Percentiles rank a stretch among this genome's conserved stretches.
These are phyloP conservation scores for Penicillium hesseltinei DNA, from an alignment of 2,329 filamentous ascomycete genomes.

Conservation along the genomic window DNA sequence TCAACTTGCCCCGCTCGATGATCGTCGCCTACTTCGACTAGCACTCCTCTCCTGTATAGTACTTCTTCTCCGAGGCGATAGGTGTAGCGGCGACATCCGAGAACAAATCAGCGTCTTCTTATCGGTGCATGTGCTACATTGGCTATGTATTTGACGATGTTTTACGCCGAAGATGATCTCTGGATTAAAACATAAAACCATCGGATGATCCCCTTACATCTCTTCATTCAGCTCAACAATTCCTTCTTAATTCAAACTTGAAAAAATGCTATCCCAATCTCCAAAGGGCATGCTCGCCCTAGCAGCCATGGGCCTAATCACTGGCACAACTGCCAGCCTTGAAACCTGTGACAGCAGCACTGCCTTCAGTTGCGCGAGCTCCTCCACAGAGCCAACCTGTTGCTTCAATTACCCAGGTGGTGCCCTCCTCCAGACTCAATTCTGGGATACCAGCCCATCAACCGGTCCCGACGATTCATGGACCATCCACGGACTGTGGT, in stretches of 20 bases:
- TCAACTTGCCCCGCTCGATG: constrained; percentile 4
- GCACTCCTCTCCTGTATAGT: neutral
- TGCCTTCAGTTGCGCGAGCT: constrained; percentile 57
- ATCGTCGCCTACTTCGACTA: constrained; percentile 6
- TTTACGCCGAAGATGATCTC: neutral
- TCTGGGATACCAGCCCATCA: constrained; percentile 58
- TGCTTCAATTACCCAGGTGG: constrained; percentile 61
- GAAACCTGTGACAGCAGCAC: constrained; percentile 34
- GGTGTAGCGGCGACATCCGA: constrained; percentile 19
- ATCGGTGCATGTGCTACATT: constrained; percentile 29
- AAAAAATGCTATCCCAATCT: constrained; percentile 4
- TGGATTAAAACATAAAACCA: neutral
- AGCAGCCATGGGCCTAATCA: constrained; percentile 18
- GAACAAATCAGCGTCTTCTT: constrained; percentile 29
- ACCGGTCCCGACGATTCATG: constrained; percentile 56
- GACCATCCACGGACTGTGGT: constrained; percentile 60
- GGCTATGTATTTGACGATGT: constrained; percentile 7
- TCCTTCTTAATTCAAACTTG: neutral
- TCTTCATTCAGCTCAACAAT: neutral
- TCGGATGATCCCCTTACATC: neutral
- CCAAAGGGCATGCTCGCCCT: constrained; percentile 27
- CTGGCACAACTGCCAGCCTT: constrained; percentile 24
- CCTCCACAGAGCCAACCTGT: constrained; percentile 51
- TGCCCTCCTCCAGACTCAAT: constrained; percentile 57
- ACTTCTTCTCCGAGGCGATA: neutral